Base-by-base conservation (phyloP, 768 basidiomycete genomes). In the Suillus luteus region DNA sequence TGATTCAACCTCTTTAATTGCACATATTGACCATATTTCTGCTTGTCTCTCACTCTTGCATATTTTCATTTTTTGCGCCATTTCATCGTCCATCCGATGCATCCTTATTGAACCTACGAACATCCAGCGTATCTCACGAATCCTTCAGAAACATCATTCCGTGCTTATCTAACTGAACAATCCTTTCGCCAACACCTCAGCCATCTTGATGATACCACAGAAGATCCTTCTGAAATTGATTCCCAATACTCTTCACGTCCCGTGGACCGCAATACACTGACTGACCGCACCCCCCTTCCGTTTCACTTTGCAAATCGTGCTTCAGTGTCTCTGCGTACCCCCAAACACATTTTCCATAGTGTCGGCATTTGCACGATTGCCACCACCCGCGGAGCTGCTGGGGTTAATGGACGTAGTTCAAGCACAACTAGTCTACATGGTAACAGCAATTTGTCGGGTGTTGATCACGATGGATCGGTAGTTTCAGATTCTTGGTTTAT, bases 181-280 rank as follows among this genome's bases (percentile, higher is more conserved):
- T 96, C 95, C 31, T 98, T 99, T 76, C 92, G 96, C 60, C 92
- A 93, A 62, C 95, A 98, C 75, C 85, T 98, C 65, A 92, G 87
- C 65, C 89, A 89, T 62, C 85, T 97, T 70, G 90, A 95, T 69
- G 89, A 89, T 70, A 80, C 78, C 55, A 72, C 78, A 63, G 84
- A 87, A 60, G 88, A 89, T 62, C 77, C 83, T 62, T 17, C 59
- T 1, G 80, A 85, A 63, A 73, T 73, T 61, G 69, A 76, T 64
- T 69, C 68, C 59, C 65, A 72, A 48, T 68, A 67, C 62, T 64
- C 71, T 31, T 69, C 76, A 31, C 66, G 68, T 63, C 64, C 63
- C 55, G 71, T 68, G 33, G 71, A 73, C 62, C 66, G 64, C 55
- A 67, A 40, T 41, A 37, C 59, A 24, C 27, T 66, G 0, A 41